phyloP scores from a whole-genome alignment of 768 basidiomycete species.

The Clitopilus passeckerianus region DNA sequence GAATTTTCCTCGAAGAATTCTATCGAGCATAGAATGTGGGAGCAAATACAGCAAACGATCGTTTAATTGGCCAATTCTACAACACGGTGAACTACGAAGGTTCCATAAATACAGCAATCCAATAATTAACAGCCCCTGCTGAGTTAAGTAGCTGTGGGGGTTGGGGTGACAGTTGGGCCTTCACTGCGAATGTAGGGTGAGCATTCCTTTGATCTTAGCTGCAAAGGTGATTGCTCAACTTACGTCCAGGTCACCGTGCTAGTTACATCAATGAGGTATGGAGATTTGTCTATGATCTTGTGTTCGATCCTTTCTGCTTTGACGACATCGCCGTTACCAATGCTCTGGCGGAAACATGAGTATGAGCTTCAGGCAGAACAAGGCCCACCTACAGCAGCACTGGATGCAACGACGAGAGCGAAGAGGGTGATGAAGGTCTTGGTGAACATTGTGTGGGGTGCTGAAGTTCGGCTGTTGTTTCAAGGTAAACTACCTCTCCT shows the following conservation, averaged over 20 bases:
- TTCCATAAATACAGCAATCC: background rate
- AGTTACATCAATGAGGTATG: slow-evolving; percentile 17
- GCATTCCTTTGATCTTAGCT: background rate
- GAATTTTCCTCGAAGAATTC: too few species aligned
- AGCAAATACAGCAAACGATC: background rate
- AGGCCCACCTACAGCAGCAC: background rate
- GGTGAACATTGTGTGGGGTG: background rate
- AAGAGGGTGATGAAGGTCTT: background rate
- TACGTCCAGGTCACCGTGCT: slow-evolving; percentile 20
- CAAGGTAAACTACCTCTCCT: background rate
- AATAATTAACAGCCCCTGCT: too few species aligned
- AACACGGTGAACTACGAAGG: background rate
- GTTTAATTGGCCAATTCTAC: background rate
- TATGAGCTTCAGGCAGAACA: background rate
- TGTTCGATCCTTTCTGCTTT: slow-evolving; percentile 15
- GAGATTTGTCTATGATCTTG: slow-evolving; percentile 13
- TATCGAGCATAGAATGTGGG: too few species aligned
- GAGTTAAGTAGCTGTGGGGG: background rate
- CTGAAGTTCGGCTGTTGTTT: background rate
- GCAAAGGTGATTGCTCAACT: slow-evolving; percentile 2
- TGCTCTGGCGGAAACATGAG: background rate
- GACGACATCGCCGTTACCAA: slow-evolving; percentile 4
- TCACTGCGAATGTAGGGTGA: background rate
- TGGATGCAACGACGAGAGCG: background rate
- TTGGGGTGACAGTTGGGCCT: background rate